Percentiles rank a stretch among this genome's conserved stretches.
Conservation (phyloP, 2,329 filamentous ascomycete species). For the Juglanconis sp. region DNA sequence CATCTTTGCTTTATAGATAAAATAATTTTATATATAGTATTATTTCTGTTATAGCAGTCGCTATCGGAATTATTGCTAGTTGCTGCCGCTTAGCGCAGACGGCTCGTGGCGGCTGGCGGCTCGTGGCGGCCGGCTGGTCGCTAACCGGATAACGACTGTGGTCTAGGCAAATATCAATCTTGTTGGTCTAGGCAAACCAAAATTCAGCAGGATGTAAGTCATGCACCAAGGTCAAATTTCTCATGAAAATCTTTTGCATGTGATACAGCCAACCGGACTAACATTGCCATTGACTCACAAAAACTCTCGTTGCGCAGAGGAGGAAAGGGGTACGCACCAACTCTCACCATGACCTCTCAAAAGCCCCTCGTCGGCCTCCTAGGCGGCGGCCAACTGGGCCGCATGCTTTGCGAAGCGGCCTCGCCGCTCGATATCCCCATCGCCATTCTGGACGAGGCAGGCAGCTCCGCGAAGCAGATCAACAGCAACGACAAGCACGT, state of each 20-base stretch:
- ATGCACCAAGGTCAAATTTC: not conserved
- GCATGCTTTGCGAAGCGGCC: constrained; percentile 91
- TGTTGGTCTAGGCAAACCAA: no score
- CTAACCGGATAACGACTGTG: no score
- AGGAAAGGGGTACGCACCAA: not conserved
- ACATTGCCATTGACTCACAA: not conserved
- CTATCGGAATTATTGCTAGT: no score
- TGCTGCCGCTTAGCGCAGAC: no score
- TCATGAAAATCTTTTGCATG: not conserved
- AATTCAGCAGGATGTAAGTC: not conserved
- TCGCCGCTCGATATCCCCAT: constrained; percentile 70
- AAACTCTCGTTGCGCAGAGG: constrained; percentile 8
- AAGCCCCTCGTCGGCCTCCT: constrained; percentile 50
- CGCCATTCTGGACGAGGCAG: constrained; percentile 73
- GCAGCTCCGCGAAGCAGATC: constrained; percentile 81
- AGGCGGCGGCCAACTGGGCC: constrained; percentile 74
- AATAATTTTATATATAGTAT: no score
- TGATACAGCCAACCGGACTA: not conserved
- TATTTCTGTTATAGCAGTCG: no score
- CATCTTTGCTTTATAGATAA: no score
- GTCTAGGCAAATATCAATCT: no score
- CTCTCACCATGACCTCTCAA: not conserved
- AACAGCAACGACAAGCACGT: constrained; percentile 73
- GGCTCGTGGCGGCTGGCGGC: no score
- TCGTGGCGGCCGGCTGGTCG: no score